Conservation (phyloP, 2,329 filamentous ascomycete genomes). For the Alternaria gaisen region DNA sequence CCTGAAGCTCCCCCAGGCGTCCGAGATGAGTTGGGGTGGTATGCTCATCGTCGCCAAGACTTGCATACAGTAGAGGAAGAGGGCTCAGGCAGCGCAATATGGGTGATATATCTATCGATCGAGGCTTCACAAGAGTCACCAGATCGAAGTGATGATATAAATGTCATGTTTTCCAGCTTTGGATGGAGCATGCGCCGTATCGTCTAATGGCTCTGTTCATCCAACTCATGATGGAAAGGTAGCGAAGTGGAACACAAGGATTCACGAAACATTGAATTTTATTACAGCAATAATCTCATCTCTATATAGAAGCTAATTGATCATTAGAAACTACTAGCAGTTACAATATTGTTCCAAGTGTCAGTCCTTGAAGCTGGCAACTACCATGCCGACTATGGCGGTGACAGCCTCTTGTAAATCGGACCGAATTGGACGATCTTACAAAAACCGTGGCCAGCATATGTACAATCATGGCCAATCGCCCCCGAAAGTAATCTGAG, state of each 20-base stretch:
- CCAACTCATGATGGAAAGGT: background rate
- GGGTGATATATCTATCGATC: background rate
- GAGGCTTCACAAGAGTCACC: background rate
- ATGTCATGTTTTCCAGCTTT: background rate
- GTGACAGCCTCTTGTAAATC: background rate
- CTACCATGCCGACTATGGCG: background rate
- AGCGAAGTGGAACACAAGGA: background rate
- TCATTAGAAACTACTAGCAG: background rate
- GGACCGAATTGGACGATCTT: background rate
- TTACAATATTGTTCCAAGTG: background rate
- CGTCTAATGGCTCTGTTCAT: background rate
- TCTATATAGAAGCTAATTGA: background rate
- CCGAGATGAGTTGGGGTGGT: constrained; percentile 2
- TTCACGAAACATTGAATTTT: background rate
- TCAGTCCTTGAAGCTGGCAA: background rate
- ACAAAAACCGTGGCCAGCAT: background rate
- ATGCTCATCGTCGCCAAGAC: constrained; percentile 29
- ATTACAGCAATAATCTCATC: background rate
- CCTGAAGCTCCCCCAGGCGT: constrained; percentile 1
- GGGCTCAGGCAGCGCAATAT: background rate
- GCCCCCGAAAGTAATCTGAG: too few relatives aligned
- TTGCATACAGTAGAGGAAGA: constrained; percentile 5
- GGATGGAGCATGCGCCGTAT: background rate
- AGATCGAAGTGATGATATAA: too few relatives aligned
- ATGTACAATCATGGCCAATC: background rate